These are phyloP conservation scores for Udeniomyces megalosporus DNA, from an alignment of 768 basidiomycete species.

Conservation along the genomic window DNA sequence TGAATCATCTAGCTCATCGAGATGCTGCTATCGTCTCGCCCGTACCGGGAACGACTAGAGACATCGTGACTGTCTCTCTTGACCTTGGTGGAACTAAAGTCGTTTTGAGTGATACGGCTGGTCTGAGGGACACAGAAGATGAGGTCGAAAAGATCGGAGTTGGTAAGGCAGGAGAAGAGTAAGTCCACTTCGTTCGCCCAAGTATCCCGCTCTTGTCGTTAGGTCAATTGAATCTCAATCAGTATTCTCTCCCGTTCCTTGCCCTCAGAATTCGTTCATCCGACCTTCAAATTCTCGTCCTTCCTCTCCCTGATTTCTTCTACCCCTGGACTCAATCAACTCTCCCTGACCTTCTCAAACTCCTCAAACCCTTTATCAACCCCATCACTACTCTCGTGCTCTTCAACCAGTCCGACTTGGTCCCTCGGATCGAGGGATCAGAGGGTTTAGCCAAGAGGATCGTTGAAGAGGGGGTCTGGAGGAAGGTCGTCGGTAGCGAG, in stretches of 20 bases:
- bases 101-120: slow-evolving; percentile 70
- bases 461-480: not conserved
- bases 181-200: slow-evolving; percentile 23
- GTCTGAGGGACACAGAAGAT: slow-evolving; percentile 51
- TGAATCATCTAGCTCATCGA: slow-evolving; percentile 38
- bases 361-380: slow-evolving; percentile 38
- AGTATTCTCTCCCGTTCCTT: too few species aligned
- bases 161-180: slow-evolving; percentile 54
- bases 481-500: not conserved
- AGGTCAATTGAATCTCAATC: too few species aligned
- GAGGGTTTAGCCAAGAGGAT: not conserved
- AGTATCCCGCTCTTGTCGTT: too few species aligned
- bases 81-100: slow-evolving; percentile 79
- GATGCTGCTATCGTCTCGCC: slow-evolving; percentile 81
- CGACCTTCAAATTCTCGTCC: slow-evolving; percentile 61
- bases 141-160: slow-evolving; percentile 68
- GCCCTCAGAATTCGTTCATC: slow-evolving; percentile 43
- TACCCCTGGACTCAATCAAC: not conserved
- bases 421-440: slow-evolving; percentile 10
- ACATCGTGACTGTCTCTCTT: slow-evolving; percentile 65
- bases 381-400: slow-evolving; percentile 44
- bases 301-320: slow-evolving; percentile 45
- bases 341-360: slow-evolving; percentile 14
- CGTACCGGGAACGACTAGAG: slow-evolving; percentile 75
- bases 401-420: slow-evolving; percentile 62